Base-by-base conservation (phyloP, 495 filamentous ascomycete genomes). In the Rusavskia elegans region DNA sequence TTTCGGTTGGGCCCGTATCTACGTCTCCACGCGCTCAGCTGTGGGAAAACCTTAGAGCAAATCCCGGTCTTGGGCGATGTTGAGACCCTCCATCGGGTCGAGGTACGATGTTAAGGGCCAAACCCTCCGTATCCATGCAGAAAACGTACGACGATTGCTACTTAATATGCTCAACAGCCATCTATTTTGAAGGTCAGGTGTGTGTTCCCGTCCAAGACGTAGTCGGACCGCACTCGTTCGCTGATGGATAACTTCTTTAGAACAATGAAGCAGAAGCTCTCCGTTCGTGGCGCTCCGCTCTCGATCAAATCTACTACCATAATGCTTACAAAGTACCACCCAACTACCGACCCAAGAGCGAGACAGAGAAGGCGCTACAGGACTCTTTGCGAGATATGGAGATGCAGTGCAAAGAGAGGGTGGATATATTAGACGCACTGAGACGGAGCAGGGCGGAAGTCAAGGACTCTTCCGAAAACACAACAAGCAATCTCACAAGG, bases 101-200 rank as follows among this genome's bases (percentile, higher is more conserved):
- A 10, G 25, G 11, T 48, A 46, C 59, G 63, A 87, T 85, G 84
- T 85, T 90, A 78, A 84, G 85, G 70, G 83, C 77, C 72, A 87
- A 83, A 63, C 76, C 78, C 42, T 73, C 79, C 56, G 82, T 87
- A 64, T 80, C 81, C 51, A 74, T 96, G 65, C 92, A 97, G 72
- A 96, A 95, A 76, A 94, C 87, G 52, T 96, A 96, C 69, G 89
- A 97, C 71, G 87, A 96, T 61, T 87, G 85, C 66, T 95, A 94
- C 67, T 71, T 95, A 52, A 85, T 82, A 57, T 95, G 87, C 66
- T 95, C 89, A 1, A 97, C 89, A 10, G 92, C 92, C 53, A 84
- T 95, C 55, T 95, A 94, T 67, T 94, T 92, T 64, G 89, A 96
- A 65, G 81, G 82, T 59, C 84, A 94, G 76, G 88, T 92, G 66